A percentile compares a stretch with the other conserved stretches of the same genome.
Conservation (phyloP, 2,329 filamentous ascomycete genomes). For the Ceratocystis lukuohia region DNA sequence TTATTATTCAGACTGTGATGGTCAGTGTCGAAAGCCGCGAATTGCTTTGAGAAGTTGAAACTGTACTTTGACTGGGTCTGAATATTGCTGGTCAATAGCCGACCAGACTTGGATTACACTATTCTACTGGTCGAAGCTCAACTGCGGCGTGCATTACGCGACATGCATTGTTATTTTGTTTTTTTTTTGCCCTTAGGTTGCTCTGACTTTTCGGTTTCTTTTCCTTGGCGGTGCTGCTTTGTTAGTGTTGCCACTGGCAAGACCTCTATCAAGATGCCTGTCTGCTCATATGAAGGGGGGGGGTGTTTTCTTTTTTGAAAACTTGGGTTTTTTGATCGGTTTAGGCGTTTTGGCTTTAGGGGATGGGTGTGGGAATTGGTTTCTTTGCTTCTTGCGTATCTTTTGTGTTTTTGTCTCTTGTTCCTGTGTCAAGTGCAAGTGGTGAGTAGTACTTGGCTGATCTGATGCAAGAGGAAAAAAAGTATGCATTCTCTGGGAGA, state of each 20-base stretch:
- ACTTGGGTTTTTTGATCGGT: not conserved
- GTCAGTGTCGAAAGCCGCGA: not conserved
- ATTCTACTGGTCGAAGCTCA: not conserved
- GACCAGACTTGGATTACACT: not conserved
- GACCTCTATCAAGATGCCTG: no score
- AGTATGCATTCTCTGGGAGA: no score
- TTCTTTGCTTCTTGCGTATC: not conserved
- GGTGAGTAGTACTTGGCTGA: not conserved
- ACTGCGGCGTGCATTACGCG: not conserved
- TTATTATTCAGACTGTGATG: constrained; percentile 3
- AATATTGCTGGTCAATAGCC: not conserved
- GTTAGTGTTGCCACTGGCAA: not conserved
- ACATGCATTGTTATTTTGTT: no score
- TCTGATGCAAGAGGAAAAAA: no score
- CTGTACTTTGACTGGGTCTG: not conserved
- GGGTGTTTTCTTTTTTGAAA: not conserved
- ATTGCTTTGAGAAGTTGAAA: not conserved
- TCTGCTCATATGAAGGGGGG: no score
- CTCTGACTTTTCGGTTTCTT: not conserved
- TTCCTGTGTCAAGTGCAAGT: not conserved
- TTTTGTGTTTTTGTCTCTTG: not conserved
- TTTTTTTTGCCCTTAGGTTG: no score
- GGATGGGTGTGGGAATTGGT: not conserved
- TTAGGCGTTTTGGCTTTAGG: not conserved
- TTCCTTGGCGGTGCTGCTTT: not conserved